A percentile compares a stretch with the other conserved stretches of the same genome.
phyloP scores from a whole-genome alignment of 78 protist species.

The Diacronema lutheri region DNA sequence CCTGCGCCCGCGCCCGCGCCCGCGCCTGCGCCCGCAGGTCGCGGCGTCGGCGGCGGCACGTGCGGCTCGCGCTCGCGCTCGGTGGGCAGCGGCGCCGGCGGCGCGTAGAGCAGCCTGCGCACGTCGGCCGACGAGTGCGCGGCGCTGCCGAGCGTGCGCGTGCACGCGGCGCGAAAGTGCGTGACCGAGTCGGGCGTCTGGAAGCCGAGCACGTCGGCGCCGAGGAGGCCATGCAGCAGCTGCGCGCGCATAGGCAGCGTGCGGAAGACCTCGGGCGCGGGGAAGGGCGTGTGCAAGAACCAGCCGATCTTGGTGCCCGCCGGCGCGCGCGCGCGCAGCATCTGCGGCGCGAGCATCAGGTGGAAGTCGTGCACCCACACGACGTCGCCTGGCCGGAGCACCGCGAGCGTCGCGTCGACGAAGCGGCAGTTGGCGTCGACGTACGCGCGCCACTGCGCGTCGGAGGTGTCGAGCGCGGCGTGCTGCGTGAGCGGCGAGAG shows the following conservation, averaged over 20 bases:
- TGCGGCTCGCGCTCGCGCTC: background rate
- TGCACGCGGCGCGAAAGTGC: slow-evolving; percentile 71
- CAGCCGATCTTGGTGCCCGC: slow-evolving; percentile 60
- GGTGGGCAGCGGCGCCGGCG: no score
- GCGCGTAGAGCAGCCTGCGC: background rate
- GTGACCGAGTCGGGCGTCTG: slow-evolving; percentile 56
- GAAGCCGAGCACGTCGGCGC: slow-evolving; percentile 71
- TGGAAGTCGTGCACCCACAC: slow-evolving; percentile 88
- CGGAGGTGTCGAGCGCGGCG: slow-evolving; percentile 6
- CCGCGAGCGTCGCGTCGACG: slow-evolving; percentile 1
- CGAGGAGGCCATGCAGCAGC: slow-evolving; percentile 63
- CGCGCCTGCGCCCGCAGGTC: no score
- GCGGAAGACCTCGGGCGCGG: slow-evolving; percentile 81
- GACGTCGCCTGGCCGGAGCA: background rate
- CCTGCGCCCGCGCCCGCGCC: background rate
- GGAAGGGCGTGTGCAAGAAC: slow-evolving; percentile 89
- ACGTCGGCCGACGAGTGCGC: background rate
- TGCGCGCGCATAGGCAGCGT: slow-evolving; percentile 23
- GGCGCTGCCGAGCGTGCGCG: slow-evolving; percentile 61
- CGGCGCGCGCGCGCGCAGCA: slow-evolving; percentile 38
- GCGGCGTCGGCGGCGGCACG: background rate
- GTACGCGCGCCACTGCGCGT: slow-evolving; percentile 59
- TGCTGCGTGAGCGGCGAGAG: background rate
- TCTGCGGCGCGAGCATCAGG: slow-evolving; percentile 78
- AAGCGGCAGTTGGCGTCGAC: slow-evolving; percentile 57